Percentiles rank a stretch among this genome's conserved stretches.
phyloP scores from a whole-genome alignment of 1,284 basidiomycete genomes.

The Cutaneotrichosporon spelunceum region DNA sequence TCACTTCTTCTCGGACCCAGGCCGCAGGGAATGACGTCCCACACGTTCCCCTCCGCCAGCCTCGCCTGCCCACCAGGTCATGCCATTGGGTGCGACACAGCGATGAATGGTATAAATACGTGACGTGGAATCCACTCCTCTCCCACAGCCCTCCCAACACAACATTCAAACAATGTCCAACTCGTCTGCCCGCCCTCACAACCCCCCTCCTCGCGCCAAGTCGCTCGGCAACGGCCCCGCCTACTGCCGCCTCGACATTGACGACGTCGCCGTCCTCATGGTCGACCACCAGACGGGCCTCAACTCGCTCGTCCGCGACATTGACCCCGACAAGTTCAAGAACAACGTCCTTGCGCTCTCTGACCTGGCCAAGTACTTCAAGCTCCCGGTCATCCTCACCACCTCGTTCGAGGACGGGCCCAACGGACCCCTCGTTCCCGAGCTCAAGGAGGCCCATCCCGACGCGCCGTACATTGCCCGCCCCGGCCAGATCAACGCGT shows the following conservation, averaged over 20 bases:
- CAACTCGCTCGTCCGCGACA: slow-evolving; percentile 16
- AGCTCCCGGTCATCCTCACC: slow-evolving; percentile 13
- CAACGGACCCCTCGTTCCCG: slow-evolving; percentile 20
- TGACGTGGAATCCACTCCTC: too few relatives aligned
- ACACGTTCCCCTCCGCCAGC: too few relatives aligned
- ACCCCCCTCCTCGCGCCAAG: too few relatives aligned
- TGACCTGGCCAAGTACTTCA: slow-evolving; percentile 17
- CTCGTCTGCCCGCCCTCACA: too few relatives aligned
- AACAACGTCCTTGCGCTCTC: slow-evolving; percentile 16
- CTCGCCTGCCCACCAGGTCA: too few relatives aligned
- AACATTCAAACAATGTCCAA: too few relatives aligned
- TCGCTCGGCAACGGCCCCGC: too few relatives aligned
- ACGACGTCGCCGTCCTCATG: slow-evolving; percentile 15
- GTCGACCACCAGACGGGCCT: slow-evolving; percentile 22
- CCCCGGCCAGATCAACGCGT: slow-evolving; percentile 21
- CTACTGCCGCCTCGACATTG: slow-evolving; percentile 18
- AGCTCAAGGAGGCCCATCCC: slow-evolving; percentile 8
- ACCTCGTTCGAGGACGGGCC: slow-evolving; percentile 18
- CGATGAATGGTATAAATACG: too few relatives aligned
- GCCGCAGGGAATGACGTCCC: too few relatives aligned
- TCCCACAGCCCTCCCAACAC: too few relatives aligned
- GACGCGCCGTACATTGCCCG: slow-evolving; percentile 11
- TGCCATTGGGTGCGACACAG: too few relatives aligned
- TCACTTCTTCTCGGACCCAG: too few relatives aligned
- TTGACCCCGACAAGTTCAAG: slow-evolving; percentile 14